Evolutionary conservation across 768 basidiomycete species (phyloP), one percentile per base, ranked within the genome.

Genomic region (Trametes gibbosa): DNA sequence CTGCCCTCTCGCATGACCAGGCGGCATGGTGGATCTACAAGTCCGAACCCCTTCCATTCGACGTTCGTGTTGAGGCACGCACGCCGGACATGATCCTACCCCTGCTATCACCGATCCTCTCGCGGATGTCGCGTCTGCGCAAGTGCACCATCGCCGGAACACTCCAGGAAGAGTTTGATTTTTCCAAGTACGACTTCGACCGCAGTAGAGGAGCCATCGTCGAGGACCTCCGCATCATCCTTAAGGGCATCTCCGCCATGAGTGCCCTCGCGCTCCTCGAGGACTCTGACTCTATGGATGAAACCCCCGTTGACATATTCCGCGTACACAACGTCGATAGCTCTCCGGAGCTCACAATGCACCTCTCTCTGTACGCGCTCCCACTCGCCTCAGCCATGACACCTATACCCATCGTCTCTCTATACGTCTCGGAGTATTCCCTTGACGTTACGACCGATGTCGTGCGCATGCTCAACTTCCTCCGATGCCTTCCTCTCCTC

Each of bases 101-200:
- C 9, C 76, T 90, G 58, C 73, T 90, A 34, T 84, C 86, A 0
- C 85, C 84, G 5, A 75, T 90, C 35, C 73, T 90, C 0, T 75
- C 80, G 10, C 73, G 79, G 27, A 66, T 89, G 42, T 67, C 74
- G 57, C 81, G 89, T 40, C 90, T 87, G 86, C 74, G 77, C 41
- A 73, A 76, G 2, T 81, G 84, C 63, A 72, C 65, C 2, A 71
- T 87, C 51, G 71, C 73, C 19, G 72, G 69, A 5, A 59, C 64
- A 17, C 59, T 65, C 77, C 77, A 46, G 67, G 77, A 63, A 65
- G 65, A 29, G 62, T 50, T 63, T 53, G 65, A 16, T 37, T 66
- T 53, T 71, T 74, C 59, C 71, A 75, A 62, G 39, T 62, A 66
- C 52, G 58, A 64, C 48, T 50, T 63, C 57, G 57, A 51, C 40